phyloP scores from a whole-genome alignment of 768 basidiomycete genomes.

The Tulasnella sp. region DNA sequence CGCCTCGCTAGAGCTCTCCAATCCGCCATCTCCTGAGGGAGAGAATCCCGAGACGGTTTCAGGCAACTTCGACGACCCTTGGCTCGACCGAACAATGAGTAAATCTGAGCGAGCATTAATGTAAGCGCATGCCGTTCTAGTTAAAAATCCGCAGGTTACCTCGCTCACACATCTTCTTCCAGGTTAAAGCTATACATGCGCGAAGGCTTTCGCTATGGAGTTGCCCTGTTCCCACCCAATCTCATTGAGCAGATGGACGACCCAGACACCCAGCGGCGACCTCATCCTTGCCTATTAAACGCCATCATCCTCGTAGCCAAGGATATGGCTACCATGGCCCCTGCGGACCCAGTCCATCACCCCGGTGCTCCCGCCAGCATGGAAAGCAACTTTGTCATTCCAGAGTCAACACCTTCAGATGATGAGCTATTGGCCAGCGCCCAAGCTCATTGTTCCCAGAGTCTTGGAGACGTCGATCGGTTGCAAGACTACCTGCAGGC shows the following conservation, averaged over 20 bases:
- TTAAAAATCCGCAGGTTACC: not conserved
- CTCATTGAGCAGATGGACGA: not conserved
- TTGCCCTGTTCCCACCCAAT: not conserved
- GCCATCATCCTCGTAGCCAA: not conserved
- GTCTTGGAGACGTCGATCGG: conserved; percentile 20
- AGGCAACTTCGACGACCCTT: not conserved
- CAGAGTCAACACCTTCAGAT: not conserved
- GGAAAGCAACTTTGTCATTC: not conserved
- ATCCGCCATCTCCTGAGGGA: not conserved
- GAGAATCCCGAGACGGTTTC: not conserved
- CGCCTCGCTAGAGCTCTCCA: not conserved
- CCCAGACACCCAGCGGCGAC: not conserved
- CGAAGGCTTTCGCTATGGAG: not conserved
- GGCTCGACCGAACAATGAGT: not conserved
- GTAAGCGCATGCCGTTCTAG: not conserved
- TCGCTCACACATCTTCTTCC: not conserved
- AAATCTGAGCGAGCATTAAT: not conserved
- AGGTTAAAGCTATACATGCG: not conserved
- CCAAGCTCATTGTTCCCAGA: conserved; percentile 6
- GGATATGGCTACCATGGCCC: not conserved
- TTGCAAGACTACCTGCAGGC: conserved; percentile 23
- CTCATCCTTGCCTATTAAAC: not conserved
- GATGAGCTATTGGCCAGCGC: not conserved
- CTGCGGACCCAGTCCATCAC: not conserved
- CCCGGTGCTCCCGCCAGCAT: not conserved